These are phyloP conservation scores for Nepenthes gracilis DNA, from an alignment of 148 eudicot genomes.

Conservation along the genomic window DNA sequence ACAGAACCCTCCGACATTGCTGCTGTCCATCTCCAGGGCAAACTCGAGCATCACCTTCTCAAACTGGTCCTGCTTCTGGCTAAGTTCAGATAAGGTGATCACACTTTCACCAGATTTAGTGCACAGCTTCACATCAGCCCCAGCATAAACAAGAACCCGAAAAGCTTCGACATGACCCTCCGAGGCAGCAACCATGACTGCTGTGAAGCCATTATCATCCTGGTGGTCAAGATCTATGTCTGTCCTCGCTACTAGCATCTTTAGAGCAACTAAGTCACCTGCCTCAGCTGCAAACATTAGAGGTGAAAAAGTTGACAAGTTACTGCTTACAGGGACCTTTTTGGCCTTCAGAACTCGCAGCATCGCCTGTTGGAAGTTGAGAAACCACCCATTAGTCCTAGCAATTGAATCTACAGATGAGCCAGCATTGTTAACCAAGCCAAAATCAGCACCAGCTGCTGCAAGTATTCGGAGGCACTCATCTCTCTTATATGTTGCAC, in stretches of 20 bases:
- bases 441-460: too few species aligned
- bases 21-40: constrained; percentile 66
- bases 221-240: constrained; percentile 32
- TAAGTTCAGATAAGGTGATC: constrained; percentile 31
- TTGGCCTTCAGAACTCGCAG: constrained; percentile 34
- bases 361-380: constrained; percentile 34
- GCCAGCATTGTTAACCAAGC: constrained; percentile 43
- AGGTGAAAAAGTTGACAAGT: constrained; percentile 46
- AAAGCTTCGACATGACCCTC: constrained; percentile 77
- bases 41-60: constrained; percentile 82
- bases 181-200: constrained; percentile 58
- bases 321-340: constrained; percentile 41
- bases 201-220: constrained; percentile 55
- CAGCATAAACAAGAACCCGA: constrained; percentile 63
- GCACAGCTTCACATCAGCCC: constrained; percentile 61
- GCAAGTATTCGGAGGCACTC: too few species aligned
- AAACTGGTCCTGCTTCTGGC: constrained; percentile 37
- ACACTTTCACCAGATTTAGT: constrained; percentile 68
- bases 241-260: constrained; percentile 17
- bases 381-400: constrained; percentile 1
- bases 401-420: constrained; percentile 43
- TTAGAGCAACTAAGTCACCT: constrained; percentile 51
- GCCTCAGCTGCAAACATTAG: constrained; percentile 49
- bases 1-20: constrained; percentile 39
- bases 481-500: too few species aligned